Base-by-base conservation (phyloP, 2,329 filamentous ascomycete species). In the Pyrenophora teres region DNA sequence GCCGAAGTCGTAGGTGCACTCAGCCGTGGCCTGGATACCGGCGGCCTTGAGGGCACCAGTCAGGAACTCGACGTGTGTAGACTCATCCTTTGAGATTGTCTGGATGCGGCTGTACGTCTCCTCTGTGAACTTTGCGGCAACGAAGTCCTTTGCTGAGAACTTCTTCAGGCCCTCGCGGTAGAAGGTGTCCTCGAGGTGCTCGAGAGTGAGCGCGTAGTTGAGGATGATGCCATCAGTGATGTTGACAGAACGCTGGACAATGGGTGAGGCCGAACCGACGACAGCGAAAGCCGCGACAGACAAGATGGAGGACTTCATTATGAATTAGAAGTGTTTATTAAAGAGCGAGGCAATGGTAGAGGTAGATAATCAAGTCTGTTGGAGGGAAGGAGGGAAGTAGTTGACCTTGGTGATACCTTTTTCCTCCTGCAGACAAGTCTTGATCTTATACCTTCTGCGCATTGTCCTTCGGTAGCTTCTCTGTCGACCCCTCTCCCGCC, bases 81-180 rank as follows among this genome's bases (percentile, higher is more conserved):
- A 58, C 66, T 87, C 87, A 58, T 89, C 86, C 2, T 69, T 63
- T 13, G 77, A 78, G 46, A 89, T 79, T 54, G 77, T 77, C 67
- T 80, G 72, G 46, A 88, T 63, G 74, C 86, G 83, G 44, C 75
- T 72, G 74, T 86, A 87, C 67, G 85, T 83, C 3, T 73, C 71
- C 0, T 74, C 62, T 43, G 78, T 69, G 64, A 63, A 69, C 32
- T 64, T 62, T 5, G 67, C 66, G 10, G 58, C 43, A 32, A 42
- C 50, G 60, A 67, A 71, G 53, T 68, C 56, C 2, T 54, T 43
- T 16, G 57, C 38, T 15, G 62, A 79, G 75, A 82, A 88, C 62
- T 83, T 85, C 51, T 75, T 68, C 4, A 88, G 76, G 32, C 81
- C 85, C 41, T 86, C 67, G 32, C 76, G 73, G 73, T 89, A 89